Conservation (phyloP, 176 grass and related monocot species). For the Oryza punctata region DNA sequence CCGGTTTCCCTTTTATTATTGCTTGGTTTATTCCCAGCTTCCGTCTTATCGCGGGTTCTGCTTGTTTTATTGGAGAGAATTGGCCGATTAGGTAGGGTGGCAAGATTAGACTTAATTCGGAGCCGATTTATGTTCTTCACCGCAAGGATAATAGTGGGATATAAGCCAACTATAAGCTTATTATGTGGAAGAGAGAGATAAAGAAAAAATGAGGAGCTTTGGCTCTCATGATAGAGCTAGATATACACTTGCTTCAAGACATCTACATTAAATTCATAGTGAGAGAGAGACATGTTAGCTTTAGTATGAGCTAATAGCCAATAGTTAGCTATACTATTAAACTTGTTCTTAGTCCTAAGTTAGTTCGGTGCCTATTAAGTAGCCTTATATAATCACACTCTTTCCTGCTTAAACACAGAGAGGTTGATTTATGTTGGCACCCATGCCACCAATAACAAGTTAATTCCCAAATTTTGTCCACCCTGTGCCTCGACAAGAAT, state of each 20-base stretch:
- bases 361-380: not conserved
- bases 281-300: too few species aligned
- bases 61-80: not conserved
- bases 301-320: too few species aligned
- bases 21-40: not conserved
- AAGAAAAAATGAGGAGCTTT: too few species aligned
- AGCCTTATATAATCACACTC: not conserved
- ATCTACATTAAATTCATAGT: too few species aligned
- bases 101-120: not conserved
- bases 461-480: not conserved
- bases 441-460: not conserved
- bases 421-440: not conserved
- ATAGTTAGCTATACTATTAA: too few species aligned
- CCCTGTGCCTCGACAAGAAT: not conserved
- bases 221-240: too few species aligned
- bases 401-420: not conserved
- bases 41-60: not conserved
- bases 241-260: too few species aligned
- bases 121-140: not conserved
- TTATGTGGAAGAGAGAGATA: too few species aligned
- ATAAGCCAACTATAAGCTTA: too few species aligned
- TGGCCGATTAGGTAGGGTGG: not conserved
- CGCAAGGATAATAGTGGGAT: too few species aligned
- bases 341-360: not conserved
- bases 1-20: not conserved